Evolutionary conservation across 2,329 filamentous ascomycete species (phyloP).

Genomic region (Pseudopyrenochaeta lycopersici): DNA sequence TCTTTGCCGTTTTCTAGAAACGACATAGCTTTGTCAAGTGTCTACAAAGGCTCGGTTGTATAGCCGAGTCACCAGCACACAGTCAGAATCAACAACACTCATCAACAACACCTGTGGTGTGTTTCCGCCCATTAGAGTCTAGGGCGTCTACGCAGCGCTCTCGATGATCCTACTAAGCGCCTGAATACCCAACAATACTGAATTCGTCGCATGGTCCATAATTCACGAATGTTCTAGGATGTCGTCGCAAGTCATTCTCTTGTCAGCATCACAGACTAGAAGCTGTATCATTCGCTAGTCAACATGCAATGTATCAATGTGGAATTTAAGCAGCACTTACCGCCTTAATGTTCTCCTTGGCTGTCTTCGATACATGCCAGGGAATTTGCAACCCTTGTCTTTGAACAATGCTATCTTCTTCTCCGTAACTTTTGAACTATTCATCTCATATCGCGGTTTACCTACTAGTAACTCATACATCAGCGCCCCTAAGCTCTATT

Average conservation of each 20-base stretch:
- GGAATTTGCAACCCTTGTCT: conserved; percentile 85
- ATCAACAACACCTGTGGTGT: too few species aligned
- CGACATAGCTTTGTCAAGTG: too few species aligned
- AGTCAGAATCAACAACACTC: too few species aligned
- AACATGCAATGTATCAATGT: neutral
- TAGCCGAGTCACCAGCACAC: too few species aligned
- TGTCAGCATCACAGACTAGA: conserved; percentile 75
- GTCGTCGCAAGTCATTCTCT: conserved; percentile 84
- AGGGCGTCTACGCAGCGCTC: neutral
- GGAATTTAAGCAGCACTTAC: conserved; percentile 13
- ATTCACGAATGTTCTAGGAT: conserved; percentile 92
- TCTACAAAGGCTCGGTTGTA: too few species aligned
- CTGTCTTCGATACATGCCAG: conserved; percentile 87
- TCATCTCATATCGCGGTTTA: conserved; percentile 93
- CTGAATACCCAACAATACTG: conserved; percentile 1
- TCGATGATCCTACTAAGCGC: conserved; percentile 7
- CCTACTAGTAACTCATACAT: conserved; percentile 94
- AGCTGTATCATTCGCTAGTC: conserved; percentile 13
- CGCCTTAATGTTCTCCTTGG: conserved; percentile 75
- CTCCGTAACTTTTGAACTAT: conserved; percentile 81
- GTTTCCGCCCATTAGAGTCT: too few species aligned
- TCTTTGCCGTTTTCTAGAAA: too few species aligned
- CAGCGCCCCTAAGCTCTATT: conserved; percentile 93
- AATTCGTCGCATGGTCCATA: conserved; percentile 66
- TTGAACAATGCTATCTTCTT: conserved; percentile 74